Evolutionary conservation across 1,139 yeast species (phyloP), one percentile per base, ranked within the genome.

Genomic region (Nakaseomyces glabratus): DNA sequence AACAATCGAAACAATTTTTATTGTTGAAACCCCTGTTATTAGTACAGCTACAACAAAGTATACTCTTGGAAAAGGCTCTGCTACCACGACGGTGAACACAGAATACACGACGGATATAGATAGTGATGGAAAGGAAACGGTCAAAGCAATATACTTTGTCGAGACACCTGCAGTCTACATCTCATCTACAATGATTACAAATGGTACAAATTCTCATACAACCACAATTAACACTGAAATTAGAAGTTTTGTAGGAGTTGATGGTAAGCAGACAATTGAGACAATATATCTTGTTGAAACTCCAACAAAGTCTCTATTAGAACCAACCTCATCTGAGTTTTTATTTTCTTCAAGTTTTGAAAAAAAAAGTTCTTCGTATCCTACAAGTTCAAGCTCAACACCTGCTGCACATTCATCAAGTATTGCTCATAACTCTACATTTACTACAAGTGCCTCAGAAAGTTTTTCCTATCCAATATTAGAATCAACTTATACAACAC

Each of bases 181-280:
- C 9, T 6, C 24, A 10, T 9, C 24, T 8, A 22, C 24, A 6
- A 22, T 6, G 8, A 10, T 9, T 6, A 11, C 9, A 22, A 12
- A 18, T 24, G 19, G 28, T 24, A 8, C 18, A 8, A 12, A 24
- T 8, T 11, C 8, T n/a, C 12, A 22, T 10, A 22, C 24, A 6
- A 22, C 24, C 12, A 22, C 24, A 9, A 9, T 9, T 12, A 12
- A 20, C 14, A 26, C 30, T n/a, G 30, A 26, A 6, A 21, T 26
- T 4, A 6, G 14, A 4, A 26, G 21, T 3, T 3, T 17, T 3
- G 12, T n/a, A 9, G 30, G 30, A 7, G 18, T 20, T n/a, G 30
- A 26, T 15, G 30, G 21, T n/a, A 26, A 26, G 21, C 21, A 26
- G 10, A 26, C 30, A 10, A 18, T 26, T 11, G 30, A 26, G 30